phyloP scores from a whole-genome alignment of 139 green algal genomes.

The Micractinium conductrix region DNA sequence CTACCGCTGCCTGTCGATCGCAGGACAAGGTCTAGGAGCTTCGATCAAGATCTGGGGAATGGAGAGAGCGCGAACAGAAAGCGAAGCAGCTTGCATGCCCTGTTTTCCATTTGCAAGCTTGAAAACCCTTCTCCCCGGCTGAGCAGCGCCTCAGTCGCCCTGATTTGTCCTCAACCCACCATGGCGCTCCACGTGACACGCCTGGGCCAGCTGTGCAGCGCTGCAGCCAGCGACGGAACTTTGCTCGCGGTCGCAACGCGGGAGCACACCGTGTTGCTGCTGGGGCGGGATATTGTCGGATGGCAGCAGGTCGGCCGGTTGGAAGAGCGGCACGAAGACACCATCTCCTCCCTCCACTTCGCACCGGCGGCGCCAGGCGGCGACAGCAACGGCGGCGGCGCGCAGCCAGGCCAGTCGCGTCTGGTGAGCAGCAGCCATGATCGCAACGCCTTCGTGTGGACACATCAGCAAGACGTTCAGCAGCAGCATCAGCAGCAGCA shows the following conservation, averaged over 20 bases:
- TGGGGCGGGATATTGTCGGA: neutral
- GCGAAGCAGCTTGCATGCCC: too few species aligned
- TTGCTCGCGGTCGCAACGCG: conserved; percentile 1
- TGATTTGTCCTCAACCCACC: too few species aligned
- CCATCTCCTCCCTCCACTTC: neutral
- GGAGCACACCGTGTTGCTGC: neutral
- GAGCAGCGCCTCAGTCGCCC: too few species aligned
- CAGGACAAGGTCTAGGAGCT: too few species aligned
- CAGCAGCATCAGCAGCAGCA: neutral
- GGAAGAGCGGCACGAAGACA: conserved; percentile 2
- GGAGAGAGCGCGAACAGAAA: too few species aligned
- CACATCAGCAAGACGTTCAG: neutral
- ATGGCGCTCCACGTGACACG: neutral
- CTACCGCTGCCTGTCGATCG: too few species aligned
- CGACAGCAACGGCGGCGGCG: neutral
- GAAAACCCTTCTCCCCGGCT: too few species aligned
- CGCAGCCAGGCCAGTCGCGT: neutral
- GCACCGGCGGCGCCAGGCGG: too few species aligned
- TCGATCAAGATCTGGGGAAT: too few species aligned
- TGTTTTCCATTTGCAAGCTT: too few species aligned
- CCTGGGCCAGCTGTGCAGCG: neutral
- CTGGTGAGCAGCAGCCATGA: conserved; percentile 25
- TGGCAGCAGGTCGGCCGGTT: neutral
- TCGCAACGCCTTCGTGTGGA: conserved; percentile 28
- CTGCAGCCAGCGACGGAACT: neutral